Conservation (phyloP, 257 asterid genomes). For the Lycium barbarum region DNA sequence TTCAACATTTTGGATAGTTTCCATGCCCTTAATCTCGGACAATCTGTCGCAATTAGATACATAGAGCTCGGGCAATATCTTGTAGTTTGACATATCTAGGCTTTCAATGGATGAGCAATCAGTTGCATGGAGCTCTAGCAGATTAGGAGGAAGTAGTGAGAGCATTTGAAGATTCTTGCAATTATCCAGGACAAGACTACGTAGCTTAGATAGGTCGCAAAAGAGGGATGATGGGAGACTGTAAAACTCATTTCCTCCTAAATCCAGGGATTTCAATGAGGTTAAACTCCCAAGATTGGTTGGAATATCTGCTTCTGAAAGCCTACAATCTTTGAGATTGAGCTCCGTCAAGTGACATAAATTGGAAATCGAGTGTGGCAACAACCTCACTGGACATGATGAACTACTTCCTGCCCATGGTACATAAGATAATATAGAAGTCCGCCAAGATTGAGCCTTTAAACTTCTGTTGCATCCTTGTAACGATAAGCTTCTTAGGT, state of each 20-base stretch:
- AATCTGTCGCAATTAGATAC: neutral
- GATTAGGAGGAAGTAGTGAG: neutral
- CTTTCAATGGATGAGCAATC: neutral
- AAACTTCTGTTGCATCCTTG: neutral
- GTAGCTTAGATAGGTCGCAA: neutral
- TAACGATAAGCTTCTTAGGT: neutral
- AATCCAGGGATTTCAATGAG: neutral
- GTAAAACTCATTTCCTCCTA: neutral
- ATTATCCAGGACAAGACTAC: neutral
- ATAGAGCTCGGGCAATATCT: neutral
- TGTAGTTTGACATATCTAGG: neutral
- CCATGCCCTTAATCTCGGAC: neutral
- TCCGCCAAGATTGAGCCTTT: neutral
- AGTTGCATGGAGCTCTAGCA: neutral
- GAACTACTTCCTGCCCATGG: neutral
- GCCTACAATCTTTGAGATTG: neutral
- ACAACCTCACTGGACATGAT: neutral
- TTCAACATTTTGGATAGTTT: neutral
- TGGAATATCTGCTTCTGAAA: neutral
- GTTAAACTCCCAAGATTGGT: neutral
- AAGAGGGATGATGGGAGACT: neutral
- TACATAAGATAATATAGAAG: neutral
- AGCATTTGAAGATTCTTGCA: slow-evolving; percentile 2
- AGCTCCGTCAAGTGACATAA: neutral
- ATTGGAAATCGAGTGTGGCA: neutral